phyloP scores from a whole-genome alignment of 495 filamentous ascomycete species.

The Penicillium angulare region DNA sequence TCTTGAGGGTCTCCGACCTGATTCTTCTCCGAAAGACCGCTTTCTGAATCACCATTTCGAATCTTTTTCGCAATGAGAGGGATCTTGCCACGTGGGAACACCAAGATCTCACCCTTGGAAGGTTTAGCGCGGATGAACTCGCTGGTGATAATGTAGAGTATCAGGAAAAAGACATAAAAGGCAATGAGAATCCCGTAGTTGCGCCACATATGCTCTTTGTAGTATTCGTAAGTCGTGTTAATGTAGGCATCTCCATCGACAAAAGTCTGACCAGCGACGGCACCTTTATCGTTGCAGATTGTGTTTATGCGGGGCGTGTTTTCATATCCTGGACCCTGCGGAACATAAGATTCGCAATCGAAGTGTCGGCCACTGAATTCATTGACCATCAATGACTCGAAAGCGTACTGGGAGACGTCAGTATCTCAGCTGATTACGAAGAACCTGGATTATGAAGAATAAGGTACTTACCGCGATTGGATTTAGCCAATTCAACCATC shows the following conservation, averaged over 20 bases:
- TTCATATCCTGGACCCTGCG: constrained; percentile 52
- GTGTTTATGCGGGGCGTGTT: constrained; percentile 31
- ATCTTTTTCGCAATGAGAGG: constrained; percentile 59
- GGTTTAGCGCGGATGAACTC: constrained; percentile 2
- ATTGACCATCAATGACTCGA: constrained; percentile 87
- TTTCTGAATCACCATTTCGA: constrained; percentile 28
- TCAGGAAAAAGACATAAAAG: constrained; percentile 4
- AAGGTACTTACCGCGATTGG: constrained; percentile 61
- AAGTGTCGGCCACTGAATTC: constrained; percentile 74
- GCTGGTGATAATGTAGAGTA: constrained; percentile 6
- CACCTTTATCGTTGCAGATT: constrained; percentile 64
- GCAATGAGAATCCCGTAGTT: constrained; percentile 13
- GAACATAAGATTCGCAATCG: constrained; percentile 62
- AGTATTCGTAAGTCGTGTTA: constrained; percentile 7
- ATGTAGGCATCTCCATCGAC: constrained; percentile 14
- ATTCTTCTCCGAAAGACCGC: constrained; percentile 25
- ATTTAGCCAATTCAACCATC: constrained; percentile 86
- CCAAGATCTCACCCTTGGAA: constrained; percentile 8
- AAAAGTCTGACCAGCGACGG: constrained; percentile 6
- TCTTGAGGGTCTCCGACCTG: constrained; percentile 48
- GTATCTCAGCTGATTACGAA: not conserved
- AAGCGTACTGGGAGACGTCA: constrained; percentile 56
- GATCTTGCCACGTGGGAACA: constrained; percentile 29
- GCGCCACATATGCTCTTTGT: constrained; percentile 11
- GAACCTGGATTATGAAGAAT: not conserved